Evolutionary conservation across 2,329 filamentous ascomycete species (phyloP), one percentile per base, ranked within the genome.

Genomic region (Stagonosporopsis tanaceti): DNA sequence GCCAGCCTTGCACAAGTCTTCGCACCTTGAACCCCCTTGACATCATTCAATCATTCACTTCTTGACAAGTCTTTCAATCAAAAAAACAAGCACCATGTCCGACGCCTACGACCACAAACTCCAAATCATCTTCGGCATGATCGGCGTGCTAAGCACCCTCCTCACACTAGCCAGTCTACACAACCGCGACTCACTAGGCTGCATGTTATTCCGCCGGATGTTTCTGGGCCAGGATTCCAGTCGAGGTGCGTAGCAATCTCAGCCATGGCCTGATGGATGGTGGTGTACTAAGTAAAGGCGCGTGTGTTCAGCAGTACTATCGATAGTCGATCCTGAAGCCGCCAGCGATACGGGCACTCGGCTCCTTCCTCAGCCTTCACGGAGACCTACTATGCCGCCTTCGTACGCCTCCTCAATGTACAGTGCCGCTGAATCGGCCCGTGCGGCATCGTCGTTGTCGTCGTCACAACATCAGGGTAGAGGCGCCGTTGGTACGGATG

Each of bases 181-280:
- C 37, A 40, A 40, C 25, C 35, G 47, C 11, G 47, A 50, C 1
- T 50, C 47, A 2, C 47, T 50, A n/a, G 35, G 47, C 5, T 50
- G 47, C 25, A 24, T 42, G 17, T 5, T 42, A 3, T 42, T 42
- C 15, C 40, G 25, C 8, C 40, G 40, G 7, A 1, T 38, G 2
- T 38, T 38, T n/a, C 2, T 20, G n/a, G 8, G 7, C 7, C 35
- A 20, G 25, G 8, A 27, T 6, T 8, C 1, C 5, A 27, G 8
- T 6, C 25, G 8, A 27, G 25, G 25, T 27, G 5, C 25, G 25
- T 27, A 27, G 25, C 25, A 20, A 20, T 20, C 20, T 20, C 20
- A 20, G 25, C 8, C 4, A 6, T 27, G 2, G 25, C 5, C 8
- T 27, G 8, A 6, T 27, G 1, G 25, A 27, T 27, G 25, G 25